Conservation (phyloP, 768 basidiomycete genomes). For the Psilocybe subaeruginosa region DNA sequence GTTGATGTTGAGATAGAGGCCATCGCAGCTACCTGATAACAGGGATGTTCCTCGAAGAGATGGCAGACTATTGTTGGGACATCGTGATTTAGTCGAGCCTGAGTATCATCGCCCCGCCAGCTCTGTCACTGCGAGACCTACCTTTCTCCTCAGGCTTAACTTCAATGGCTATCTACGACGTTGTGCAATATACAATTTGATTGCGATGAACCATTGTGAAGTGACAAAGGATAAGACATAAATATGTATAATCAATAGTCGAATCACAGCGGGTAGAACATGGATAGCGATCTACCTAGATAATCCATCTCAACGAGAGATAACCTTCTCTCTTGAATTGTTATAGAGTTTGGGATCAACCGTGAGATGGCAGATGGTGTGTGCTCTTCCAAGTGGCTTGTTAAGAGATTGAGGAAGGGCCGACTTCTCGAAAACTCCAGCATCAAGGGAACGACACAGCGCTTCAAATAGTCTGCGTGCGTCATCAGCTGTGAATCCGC, state of each 20-base stretch:
- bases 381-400: constrained; percentile 5
- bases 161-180: no score
- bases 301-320: constrained; percentile 2
- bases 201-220: not conserved
- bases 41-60: not conserved
- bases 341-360: not conserved
- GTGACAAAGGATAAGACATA: not conserved
- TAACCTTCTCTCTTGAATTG: not conserved
- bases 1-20: constrained; percentile 78
- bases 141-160: no score
- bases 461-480: constrained; percentile 53
- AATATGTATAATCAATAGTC: not conserved
- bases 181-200: not conserved
- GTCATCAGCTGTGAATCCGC: constrained; percentile 53
- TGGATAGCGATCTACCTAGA: not conserved
- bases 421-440: constrained; percentile 38
- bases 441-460: constrained; percentile 45
- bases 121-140: no score
- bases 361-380: constrained; percentile 9
- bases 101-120: no score
- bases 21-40: constrained; percentile 45
- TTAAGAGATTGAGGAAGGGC: constrained; percentile 3
- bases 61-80: not conserved
- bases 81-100: no score
- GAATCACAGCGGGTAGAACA: not conserved